phyloP scores from a whole-genome alignment of 768 basidiomycete species.

The Phaffia australis region DNA sequence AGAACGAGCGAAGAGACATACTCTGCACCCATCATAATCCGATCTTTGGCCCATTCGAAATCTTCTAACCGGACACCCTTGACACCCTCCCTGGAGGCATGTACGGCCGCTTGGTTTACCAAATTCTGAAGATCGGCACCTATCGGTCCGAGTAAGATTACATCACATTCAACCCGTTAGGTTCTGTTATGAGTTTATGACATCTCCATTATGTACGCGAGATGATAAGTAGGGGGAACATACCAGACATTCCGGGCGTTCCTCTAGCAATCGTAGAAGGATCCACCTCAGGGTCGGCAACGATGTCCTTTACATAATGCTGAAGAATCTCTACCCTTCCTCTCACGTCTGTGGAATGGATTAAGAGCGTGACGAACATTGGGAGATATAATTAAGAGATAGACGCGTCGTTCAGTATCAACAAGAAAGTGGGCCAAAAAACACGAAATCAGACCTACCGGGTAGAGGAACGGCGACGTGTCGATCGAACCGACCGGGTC shows the following conservation, averaged over 20 bases:
- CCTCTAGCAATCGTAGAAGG: slow-evolving; percentile 80
- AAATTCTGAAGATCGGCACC: slow-evolving; percentile 52
- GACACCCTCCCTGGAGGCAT: slow-evolving; percentile 76
- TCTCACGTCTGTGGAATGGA: slow-evolving; percentile 80
- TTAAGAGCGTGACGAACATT: too few species aligned
- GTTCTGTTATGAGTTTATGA: too few species aligned
- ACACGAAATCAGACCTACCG: neutral
- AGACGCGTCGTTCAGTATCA: neutral
- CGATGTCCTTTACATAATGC: slow-evolving; percentile 79
- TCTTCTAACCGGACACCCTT: slow-evolving; percentile 63
- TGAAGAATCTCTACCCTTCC: slow-evolving; percentile 82
- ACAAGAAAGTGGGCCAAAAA: too few species aligned
- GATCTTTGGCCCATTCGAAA: slow-evolving; percentile 95
- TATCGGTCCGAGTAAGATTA: too few species aligned
- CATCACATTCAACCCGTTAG: too few species aligned
- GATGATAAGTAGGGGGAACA: slow-evolving; percentile 51
- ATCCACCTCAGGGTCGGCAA: slow-evolving; percentile 64
- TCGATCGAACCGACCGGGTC: slow-evolving; percentile 93
- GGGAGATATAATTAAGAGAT: too few species aligned
- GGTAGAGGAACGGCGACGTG: slow-evolving; percentile 40
- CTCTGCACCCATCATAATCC: slow-evolving; percentile 88
- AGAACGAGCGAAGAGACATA: slow-evolving; percentile 49
- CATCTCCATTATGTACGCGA: too few species aligned
- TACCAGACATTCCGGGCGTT: slow-evolving; percentile 91
- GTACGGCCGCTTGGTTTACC: slow-evolving; percentile 90